Base-by-base conservation (phyloP, 331 rosid species). In the Cydonia oblonga region DNA sequence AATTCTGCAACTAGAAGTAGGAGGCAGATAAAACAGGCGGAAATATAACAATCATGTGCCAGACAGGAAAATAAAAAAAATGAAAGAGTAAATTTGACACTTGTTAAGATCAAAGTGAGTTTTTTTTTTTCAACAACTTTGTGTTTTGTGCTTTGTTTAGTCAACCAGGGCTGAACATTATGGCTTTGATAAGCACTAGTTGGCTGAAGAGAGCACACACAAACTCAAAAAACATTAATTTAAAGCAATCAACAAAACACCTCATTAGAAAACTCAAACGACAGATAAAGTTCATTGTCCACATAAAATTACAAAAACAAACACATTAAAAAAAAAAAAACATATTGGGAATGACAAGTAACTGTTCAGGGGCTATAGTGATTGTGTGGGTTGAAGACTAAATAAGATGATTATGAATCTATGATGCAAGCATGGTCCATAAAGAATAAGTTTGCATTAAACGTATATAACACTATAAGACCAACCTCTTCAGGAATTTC, bases 401-500 rank as follows among this genome's bases (percentile, higher is more conserved):
- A 30, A 32, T 13, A 63, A 19, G 4, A 63, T 18, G 46, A 32
- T 25, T 59, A 59, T 44, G 51, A 44, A 40, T 40, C 46, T 40
- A 40, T 62, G 67, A 62, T 10, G 49, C 68, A 63, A 18, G 9
- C 46, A 64, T 14, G 9, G 44, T n/a, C 49, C 10, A 32, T 32
- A 29, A 61, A 64, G 20, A 32, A 30, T 64, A 19, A 35, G 20
- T 22, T 35, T 24, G 35, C 61, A 53, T 20, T 5, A 15, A 15
- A 19, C 4, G 3, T 14, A 78, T 68, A 20, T 18, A 29, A 73
- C 54, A 68, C 5, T 28, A 70, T 28, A 54, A 66, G 61, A 40
- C 84, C 66, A 82, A 93, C 98, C 97, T 93, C 96, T 56, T 85
- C 96, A 2, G 98, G 98, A 78, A 93, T 88, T 81, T 88, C 97